These are phyloP conservation scores for Fragaria vesca DNA, from an alignment of 306 rosid genomes.

Conservation along the genomic window DNA sequence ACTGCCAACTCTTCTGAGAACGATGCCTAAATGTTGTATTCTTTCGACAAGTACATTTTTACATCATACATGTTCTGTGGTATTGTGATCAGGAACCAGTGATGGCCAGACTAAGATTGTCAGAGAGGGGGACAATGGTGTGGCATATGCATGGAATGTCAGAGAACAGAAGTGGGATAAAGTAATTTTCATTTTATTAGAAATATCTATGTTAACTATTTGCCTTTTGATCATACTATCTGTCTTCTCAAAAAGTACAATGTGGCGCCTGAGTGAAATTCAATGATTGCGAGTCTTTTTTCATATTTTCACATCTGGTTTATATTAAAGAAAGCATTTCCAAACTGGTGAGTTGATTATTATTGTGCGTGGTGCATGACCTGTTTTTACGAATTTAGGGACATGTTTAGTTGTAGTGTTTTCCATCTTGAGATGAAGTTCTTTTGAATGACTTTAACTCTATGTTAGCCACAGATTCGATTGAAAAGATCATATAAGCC, in stretches of 20 bases:
- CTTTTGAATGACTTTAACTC: neutral
- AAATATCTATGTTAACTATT: slow-evolving; percentile 18
- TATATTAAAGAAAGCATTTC: neutral
- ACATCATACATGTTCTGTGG: slow-evolving; percentile 13
- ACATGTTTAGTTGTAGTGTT: neutral
- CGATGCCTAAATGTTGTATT: neutral
- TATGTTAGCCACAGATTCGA: neutral
- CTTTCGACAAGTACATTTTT: neutral
- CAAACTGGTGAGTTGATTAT: neutral
- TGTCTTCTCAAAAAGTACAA: neutral
- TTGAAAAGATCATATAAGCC: neutral
- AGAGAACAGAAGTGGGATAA: slow-evolving; percentile 87
- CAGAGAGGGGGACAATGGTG: slow-evolving; percentile 97
- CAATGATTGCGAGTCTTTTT: neutral
- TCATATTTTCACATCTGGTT: neutral
- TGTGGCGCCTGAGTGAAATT: neutral
- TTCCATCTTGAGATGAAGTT: neutral
- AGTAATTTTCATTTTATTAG: slow-evolving; percentile 44
- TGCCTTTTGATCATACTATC: neutral
- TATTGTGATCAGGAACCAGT: slow-evolving; percentile 69
- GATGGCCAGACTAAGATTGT: slow-evolving; percentile 91
- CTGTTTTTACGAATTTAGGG: neutral
- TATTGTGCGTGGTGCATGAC: neutral
- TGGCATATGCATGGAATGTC: slow-evolving; percentile 91
- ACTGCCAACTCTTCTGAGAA: neutral